phyloP scores from a whole-genome alignment of 768 basidiomycete genomes.

The Psilocybe cubensis region DNA sequence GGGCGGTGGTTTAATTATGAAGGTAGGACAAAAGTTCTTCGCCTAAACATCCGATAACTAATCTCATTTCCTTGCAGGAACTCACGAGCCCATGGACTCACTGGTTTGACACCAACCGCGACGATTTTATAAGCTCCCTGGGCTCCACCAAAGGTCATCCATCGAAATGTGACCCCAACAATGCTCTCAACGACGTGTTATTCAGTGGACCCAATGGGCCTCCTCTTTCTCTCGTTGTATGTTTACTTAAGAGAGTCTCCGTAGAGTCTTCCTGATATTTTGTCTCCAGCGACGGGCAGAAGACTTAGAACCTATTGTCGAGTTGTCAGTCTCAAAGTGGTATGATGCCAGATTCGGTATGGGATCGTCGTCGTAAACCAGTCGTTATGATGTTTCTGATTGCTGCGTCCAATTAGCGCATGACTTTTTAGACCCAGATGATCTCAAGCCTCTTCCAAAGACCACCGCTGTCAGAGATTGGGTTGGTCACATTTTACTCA shows the following conservation, averaged over 20 bases:
- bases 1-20: background rate
- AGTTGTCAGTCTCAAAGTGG: background rate
- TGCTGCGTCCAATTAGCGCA: background rate
- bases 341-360: conserved; percentile 1
- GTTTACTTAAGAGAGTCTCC: background rate
- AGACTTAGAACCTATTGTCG: background rate
- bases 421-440: background rate
- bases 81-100: background rate
- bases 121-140: background rate
- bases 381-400: background rate
- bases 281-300: background rate
- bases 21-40: background rate
- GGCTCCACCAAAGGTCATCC: background rate
- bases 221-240: background rate
- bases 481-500: conserved; percentile 1
- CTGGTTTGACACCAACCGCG: background rate
- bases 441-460: background rate
- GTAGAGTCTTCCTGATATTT: background rate
- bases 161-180: background rate
- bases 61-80: background rate
- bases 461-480: background rate
- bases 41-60: background rate
- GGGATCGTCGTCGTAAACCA: background rate
- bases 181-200: background rate
- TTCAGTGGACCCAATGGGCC: background rate